Base-by-base conservation (phyloP, 1,284 basidiomycete species). In the Hypsizygus ulmarius region DNA sequence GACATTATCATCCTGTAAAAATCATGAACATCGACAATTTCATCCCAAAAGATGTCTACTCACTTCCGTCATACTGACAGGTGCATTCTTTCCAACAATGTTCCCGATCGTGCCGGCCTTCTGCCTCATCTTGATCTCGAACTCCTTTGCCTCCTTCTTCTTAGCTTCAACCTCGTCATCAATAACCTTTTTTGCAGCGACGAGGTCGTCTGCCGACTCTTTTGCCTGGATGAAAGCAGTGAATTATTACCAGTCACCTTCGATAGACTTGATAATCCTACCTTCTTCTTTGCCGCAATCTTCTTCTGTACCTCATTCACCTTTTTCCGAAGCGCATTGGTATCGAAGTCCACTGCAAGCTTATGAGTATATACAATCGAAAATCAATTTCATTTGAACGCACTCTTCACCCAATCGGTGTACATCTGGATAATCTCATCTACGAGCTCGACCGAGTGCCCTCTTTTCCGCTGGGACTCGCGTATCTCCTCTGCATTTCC, bases 401-500 rank as follows among this genome's bases (percentile, higher is more conserved):
- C 64, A 95, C 93, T 83, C 67, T 88, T 90, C 34, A 90, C 88
- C 94, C 94, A 97, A 59, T 93, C 84, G 43, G 84, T 76, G 69
- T 98, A 97, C 80, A 97, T 86, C 60, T 82, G 80, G 55, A 98
- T 85, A 51, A 98, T 84, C 67, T 98, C 90, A 69, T 97, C 94
- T 10, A 98, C 94, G 56, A 97, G 68, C 69, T 95, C 93, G 39
- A 91, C 90, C 18, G 88, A 78, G 38, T 93, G 87, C 5, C 90
- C 90, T 35, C 97, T 83, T 72, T 94, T 96, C 64, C 84, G 78
- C 73, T 99, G 95, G 11, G 93, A 97, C 63, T 94, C 93, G 54
- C 87, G 77, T 58, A 99, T 95, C 63, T 88, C 79, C 59, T 92
- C 86, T n/a, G 94, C 86, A 72, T 97, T 91, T 41, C 96, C 97